Percentiles rank a stretch among this genome's conserved stretches.
These are phyloP conservation scores for Clavariopsis aquatica DNA, from an alignment of 495 filamentous ascomycete genomes.

Conservation along the genomic window DNA sequence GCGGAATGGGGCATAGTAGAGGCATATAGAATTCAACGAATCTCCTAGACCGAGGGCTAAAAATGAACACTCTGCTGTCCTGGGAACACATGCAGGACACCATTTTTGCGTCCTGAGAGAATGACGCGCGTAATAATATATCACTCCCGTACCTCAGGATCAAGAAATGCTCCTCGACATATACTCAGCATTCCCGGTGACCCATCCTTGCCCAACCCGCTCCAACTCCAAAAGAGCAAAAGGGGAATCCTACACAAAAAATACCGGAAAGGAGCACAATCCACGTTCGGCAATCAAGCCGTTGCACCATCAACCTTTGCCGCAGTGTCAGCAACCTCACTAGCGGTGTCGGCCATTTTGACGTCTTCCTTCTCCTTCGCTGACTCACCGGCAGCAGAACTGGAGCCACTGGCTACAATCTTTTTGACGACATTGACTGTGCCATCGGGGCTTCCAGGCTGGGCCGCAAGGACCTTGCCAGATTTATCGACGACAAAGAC, in stretches of 20 bases:
- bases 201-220: not conserved
- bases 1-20: too few relatives aligned
- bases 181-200: not conserved
- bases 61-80: too few relatives aligned
- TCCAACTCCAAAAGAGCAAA: conserved; percentile 22
- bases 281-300: conserved; percentile 10
- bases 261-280: conserved; percentile 7
- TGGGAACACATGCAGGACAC: too few relatives aligned
- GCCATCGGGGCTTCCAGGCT: conserved; percentile 59
- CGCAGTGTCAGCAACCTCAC: conserved; percentile 45
- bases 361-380: conserved; percentile 35
- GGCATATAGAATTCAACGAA: too few relatives aligned
- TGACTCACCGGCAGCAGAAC: not conserved
- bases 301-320: conserved; percentile 39
- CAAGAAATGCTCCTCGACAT: not conserved
- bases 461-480: conserved; percentile 64
- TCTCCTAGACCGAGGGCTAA: too few relatives aligned
- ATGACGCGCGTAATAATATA: not conserved
- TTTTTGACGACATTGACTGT: conserved; percentile 61
- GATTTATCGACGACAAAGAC: conserved; percentile 84
- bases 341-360: conserved; percentile 38
- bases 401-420: conserved; percentile 42
- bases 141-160: not conserved
- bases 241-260: conserved; percentile 26
- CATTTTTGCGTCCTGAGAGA: not conserved